These are phyloP conservation scores for Pyrenophora graminea DNA, from an alignment of 2,329 filamentous ascomycete species.

Conservation along the genomic window DNA sequence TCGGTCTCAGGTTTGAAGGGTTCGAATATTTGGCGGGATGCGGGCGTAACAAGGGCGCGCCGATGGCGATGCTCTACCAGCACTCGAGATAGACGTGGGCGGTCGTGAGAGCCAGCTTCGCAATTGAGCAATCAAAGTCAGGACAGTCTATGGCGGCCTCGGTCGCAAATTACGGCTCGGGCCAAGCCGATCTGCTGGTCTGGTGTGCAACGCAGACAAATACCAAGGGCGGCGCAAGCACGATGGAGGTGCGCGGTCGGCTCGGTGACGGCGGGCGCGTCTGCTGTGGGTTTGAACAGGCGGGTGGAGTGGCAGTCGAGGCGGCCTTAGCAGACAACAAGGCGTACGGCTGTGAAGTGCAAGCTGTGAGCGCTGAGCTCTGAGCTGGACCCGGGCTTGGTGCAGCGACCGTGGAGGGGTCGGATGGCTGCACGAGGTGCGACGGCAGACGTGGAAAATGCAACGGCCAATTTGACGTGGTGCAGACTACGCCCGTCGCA, in stretches of 20 bases:
- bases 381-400: background rate
- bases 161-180: conserved; percentile 15
- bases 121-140: conserved; percentile 14
- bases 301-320: background rate
- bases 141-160: conserved; percentile 14
- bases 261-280: conserved; percentile 11
- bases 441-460: background rate
- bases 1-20: conserved; percentile 22
- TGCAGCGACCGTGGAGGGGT: conserved; percentile 6
- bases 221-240: conserved; percentile 3
- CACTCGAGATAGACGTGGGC: conserved; percentile 12
- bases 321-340: background rate
- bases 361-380: background rate
- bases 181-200: conserved; percentile 20
- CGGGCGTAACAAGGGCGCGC: conserved; percentile 13
- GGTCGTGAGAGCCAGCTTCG: conserved; percentile 22
- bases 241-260: background rate
- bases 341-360: too few relatives aligned
- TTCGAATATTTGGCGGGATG: conserved; percentile 1
- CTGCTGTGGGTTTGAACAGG: conserved; percentile 8
- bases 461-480: conserved; percentile 2
- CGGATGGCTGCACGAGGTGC: background rate
- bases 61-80: conserved; percentile 13
- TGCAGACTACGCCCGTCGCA: conserved; percentile 2
- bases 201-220: conserved; percentile 12